Evolutionary conservation across 2,329 filamentous ascomycete genomes (phyloP), one percentile per base, ranked within the genome.

Genomic region (Stachybotrys elegans): DNA sequence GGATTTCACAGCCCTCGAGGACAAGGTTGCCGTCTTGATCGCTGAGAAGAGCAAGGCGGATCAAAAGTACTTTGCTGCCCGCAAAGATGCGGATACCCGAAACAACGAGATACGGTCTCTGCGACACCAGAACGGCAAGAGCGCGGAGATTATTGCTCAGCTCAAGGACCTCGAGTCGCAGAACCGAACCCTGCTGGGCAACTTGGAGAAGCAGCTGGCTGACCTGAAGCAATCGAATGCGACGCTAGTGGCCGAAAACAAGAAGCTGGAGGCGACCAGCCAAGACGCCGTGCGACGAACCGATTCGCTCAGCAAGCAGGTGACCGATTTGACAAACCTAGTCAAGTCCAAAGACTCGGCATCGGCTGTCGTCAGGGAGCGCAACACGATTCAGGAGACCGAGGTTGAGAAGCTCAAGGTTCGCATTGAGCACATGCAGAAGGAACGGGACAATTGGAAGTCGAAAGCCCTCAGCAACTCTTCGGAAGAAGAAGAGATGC

Each of bases 11-110:
- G 73, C 77, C 4, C 71, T 89, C 59, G 91, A 97, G 67, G 90
- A 95, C 45, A 86, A 85, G 49, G 73, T 92, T 29, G 70, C 80
- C 16, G 73, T 86, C 20, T 70, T 94, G 17, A 81, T 80, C 32
- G 88, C 89, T 1, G 90, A 98, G 66, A 98, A 98, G 70, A 83
- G 85, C 51, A 97, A 96, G 66, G 92, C 92, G 2, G 93, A 98
- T 58, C 92, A 97, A 60, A 97, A 97, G 66, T 98, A 95, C 62
- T 97, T 97, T 63, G 88, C 88, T 1, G 89, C 91, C 8, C 90
- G 95, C 75, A 96, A 95, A 62, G 86, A 91, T 54, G 94, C 92
- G 59, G 92, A 97, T 58, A 84, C 86, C 36, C 79, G 89, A 41
- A 85, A 90, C 46, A 76, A 79, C 46, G 92, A 97, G 66, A 84